phyloP scores from a whole-genome alignment of 495 filamentous ascomycete species.

The Arthonia radiata region DNA sequence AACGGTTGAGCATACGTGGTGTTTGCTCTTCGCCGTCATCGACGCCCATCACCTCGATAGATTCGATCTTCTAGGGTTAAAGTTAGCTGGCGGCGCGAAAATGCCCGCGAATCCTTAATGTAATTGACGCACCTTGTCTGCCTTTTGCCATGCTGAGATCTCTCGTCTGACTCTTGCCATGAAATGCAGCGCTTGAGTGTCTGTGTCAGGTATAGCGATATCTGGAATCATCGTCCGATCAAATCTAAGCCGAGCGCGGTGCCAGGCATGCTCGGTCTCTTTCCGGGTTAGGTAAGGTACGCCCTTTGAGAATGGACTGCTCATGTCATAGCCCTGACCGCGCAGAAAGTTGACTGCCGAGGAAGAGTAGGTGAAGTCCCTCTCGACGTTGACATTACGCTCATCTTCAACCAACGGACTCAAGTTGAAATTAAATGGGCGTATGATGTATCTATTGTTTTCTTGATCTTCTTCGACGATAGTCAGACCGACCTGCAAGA shows the following conservation, averaged over 20 bases:
- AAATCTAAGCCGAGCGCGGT: constrained; percentile 12
- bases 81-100: no score
- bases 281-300: constrained; percentile 43
- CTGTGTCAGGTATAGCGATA: constrained; percentile 25
- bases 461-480: constrained; percentile 29
- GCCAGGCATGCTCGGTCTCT: constrained; percentile 26
- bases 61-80: no score
- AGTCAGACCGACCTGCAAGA: constrained; percentile 57
- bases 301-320: constrained; percentile 28
- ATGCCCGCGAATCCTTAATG: no score
- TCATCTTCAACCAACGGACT: constrained; percentile 27
- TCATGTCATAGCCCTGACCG: constrained; percentile 36
- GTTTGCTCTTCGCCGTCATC: constrained; percentile 2
- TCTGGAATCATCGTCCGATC: constrained; percentile 18
- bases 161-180: constrained; percentile 20
- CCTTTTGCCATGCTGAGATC: constrained; percentile 24
- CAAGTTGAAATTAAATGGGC: constrained; percentile 45
- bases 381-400: constrained; percentile 23
- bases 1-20: constrained; percentile 7
- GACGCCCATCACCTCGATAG: no score
- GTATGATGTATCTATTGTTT: constrained; percentile 28
- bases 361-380: constrained; percentile 24
- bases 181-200: constrained; percentile 30
- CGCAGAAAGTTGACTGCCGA: constrained; percentile 37
- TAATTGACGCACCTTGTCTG: constrained; percentile 1